These are phyloP conservation scores for Seiridium cupressi DNA, from an alignment of 2,329 filamentous ascomycete species.

Conservation along the genomic window DNA sequence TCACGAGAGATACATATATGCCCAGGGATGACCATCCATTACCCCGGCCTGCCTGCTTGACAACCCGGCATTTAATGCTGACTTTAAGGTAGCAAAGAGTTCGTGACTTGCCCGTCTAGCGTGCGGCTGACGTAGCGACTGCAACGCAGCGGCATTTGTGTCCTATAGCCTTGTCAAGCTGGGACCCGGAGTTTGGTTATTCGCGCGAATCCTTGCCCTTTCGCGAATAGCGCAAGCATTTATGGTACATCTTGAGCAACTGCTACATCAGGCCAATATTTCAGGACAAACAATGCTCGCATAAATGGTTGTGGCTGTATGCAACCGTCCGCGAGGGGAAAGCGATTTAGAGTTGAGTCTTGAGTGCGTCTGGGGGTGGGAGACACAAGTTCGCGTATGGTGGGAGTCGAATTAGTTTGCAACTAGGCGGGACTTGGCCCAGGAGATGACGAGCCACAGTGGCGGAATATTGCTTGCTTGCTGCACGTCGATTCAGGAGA, in stretches of 20 bases:
- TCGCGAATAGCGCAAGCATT: background rate
- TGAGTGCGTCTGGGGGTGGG: background rate
- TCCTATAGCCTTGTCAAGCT: background rate
- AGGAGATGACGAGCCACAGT: background rate
- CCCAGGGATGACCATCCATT: no score
- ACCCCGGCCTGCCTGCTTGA: no score
- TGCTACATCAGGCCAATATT: background rate
- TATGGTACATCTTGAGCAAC: background rate
- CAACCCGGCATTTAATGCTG: no score
- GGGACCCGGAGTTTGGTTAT: background rate
- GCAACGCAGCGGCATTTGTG: background rate
- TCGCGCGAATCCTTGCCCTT: background rate
- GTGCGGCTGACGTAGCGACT: no score
- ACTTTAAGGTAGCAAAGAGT: no score
- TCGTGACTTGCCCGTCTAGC: no score
- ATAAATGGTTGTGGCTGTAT: background rate
- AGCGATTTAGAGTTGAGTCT: background rate
- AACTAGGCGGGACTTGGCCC: background rate
- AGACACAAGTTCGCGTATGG: background rate
- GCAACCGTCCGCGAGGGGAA: background rate
- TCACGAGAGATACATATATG: no score
- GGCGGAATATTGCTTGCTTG: background rate
- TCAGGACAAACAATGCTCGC: no score
- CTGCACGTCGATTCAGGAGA: background rate
- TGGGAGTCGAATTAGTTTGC: background rate